phyloP scores from a whole-genome alignment of 2,329 filamentous ascomycete species.

The Calonectria montana region DNA sequence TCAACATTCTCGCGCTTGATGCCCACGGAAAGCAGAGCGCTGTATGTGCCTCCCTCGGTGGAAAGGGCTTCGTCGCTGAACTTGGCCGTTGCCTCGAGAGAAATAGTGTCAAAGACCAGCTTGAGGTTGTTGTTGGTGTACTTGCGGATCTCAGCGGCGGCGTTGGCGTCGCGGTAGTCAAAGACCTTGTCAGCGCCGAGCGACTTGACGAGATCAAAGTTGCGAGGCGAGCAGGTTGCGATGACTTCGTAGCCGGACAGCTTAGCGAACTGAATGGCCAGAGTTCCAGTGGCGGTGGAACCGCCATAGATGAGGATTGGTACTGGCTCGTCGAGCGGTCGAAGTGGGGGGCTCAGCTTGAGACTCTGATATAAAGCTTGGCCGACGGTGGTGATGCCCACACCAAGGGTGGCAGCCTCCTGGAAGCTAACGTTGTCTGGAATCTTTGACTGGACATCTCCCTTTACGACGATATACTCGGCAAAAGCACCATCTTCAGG shows the following conservation, averaged over 20 bases:
- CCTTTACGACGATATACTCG: slow-evolving; percentile 53
- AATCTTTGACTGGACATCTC: slow-evolving; percentile 54
- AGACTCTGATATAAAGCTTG: slow-evolving; percentile 61
- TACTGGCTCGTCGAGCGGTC: not conserved
- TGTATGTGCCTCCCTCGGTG: slow-evolving; percentile 51
- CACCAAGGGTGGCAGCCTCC: slow-evolving; percentile 58
- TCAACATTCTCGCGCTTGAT: slow-evolving; percentile 49
- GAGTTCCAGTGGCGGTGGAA: slow-evolving; percentile 3
- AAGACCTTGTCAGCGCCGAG: slow-evolving; percentile 20
- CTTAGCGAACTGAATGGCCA: slow-evolving; percentile 19
- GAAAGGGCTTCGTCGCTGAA: slow-evolving; percentile 47
- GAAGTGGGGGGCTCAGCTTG: slow-evolving; percentile 20
- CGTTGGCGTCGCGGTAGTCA: slow-evolving; percentile 10
- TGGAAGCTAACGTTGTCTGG: slow-evolving; percentile 54
- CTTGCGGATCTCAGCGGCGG: not conserved
- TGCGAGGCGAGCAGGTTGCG: slow-evolving; percentile 14
- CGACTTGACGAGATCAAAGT: slow-evolving; percentile 23
- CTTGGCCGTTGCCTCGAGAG: slow-evolving; percentile 22
- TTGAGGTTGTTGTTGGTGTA: slow-evolving; percentile 1
- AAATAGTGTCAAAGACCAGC: slow-evolving; percentile 11
- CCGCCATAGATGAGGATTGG: slow-evolving; percentile 25
- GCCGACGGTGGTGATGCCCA: slow-evolving; percentile 55
- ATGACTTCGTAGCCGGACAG: not conserved
- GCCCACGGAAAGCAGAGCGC: slow-evolving; percentile 52
- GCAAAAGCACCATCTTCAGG: slow-evolving; percentile 53